A percentile compares a stretch with the other conserved stretches of the same genome.
These are phyloP conservation scores for Metarhizium robertsii DNA, from an alignment of 2,329 filamentous ascomycete genomes.

Conservation along the genomic window DNA sequence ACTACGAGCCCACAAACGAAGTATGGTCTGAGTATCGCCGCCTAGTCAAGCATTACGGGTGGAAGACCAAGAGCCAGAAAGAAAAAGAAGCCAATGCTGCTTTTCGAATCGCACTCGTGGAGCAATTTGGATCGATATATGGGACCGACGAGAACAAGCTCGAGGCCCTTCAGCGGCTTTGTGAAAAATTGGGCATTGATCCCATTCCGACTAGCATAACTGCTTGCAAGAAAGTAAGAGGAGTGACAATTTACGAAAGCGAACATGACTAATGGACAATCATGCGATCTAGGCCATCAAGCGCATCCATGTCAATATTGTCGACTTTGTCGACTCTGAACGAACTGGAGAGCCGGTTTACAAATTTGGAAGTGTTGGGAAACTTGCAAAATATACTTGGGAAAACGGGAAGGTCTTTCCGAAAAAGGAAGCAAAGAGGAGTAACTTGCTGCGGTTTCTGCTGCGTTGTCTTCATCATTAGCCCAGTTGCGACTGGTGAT, in stretches of 20 bases:
- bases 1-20: background rate
- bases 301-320: constrained; percentile 1
- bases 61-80: background rate
- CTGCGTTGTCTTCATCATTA: background rate
- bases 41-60: background rate
- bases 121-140: background rate
- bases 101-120: background rate
- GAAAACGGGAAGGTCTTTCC: background rate
- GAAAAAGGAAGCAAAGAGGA: background rate
- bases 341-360: background rate
- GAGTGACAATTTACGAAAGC: too few species aligned
- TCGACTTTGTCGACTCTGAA: constrained; percentile 4
- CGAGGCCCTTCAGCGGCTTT: background rate
- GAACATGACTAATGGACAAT: background rate
- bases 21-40: constrained; percentile 1
- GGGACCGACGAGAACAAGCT: constrained; percentile 1
- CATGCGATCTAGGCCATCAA: background rate
- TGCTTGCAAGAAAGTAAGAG: background rate
- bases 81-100: background rate
- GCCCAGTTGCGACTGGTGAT: background rate
- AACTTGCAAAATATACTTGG: background rate
- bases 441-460: background rate
- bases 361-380: background rate
- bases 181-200: background rate
- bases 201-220: background rate